Percentiles rank a stretch among this genome's conserved stretches.
Evolutionary conservation across 2,329 filamentous ascomycete species (phyloP).

Genomic region (Rhinocladiella mackenziei): DNA sequence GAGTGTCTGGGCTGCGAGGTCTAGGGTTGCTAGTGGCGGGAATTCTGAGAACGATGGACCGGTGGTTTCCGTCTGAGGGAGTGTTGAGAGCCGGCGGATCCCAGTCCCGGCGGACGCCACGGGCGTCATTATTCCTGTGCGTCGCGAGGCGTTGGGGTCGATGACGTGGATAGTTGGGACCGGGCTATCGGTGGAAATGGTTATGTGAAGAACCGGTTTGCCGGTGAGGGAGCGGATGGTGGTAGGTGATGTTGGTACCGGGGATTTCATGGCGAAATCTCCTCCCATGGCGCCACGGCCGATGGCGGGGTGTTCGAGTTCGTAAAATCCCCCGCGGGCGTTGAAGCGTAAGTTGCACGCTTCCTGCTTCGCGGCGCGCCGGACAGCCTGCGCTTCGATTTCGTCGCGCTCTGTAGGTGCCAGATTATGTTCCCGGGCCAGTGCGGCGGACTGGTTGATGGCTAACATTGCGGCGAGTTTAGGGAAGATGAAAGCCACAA

Average conservation of each 20-base stretch:
- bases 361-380: slow-evolving; percentile 43
- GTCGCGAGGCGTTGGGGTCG: slow-evolving; percentile 35
- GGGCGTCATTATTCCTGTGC: slow-evolving; percentile 24
- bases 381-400: slow-evolving; percentile 43
- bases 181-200: slow-evolving; percentile 37
- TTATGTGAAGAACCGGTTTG: slow-evolving; percentile 39
- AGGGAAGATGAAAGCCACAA: slow-evolving; percentile 46
- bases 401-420: slow-evolving; percentile 40
- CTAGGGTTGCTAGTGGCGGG: slow-evolving; percentile 39
- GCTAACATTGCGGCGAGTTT: slow-evolving; percentile 48
- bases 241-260: slow-evolving; percentile 6
- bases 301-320: slow-evolving; percentile 45
- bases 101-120: slow-evolving; percentile 14
- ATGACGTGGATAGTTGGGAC: slow-evolving; percentile 38
- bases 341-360: slow-evolving; percentile 47
- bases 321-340: slow-evolving; percentile 39
- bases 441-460: slow-evolving; percentile 43
- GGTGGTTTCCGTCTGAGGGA: slow-evolving; percentile 39
- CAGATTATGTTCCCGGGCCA: slow-evolving; percentile 40
- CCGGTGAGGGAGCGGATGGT: slow-evolving; percentile 16
- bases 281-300: slow-evolving; percentile 29
- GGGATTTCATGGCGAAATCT: slow-evolving; percentile 18
- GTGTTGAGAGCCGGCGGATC: slow-evolving; percentile 33
- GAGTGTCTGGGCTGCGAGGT: slow-evolving; percentile 39
- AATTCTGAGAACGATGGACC: slow-evolving; percentile 26